These are phyloP conservation scores for Tetrapyrgos nigripes DNA, from an alignment of 1,284 basidiomycete genomes.

Conservation along the genomic window DNA sequence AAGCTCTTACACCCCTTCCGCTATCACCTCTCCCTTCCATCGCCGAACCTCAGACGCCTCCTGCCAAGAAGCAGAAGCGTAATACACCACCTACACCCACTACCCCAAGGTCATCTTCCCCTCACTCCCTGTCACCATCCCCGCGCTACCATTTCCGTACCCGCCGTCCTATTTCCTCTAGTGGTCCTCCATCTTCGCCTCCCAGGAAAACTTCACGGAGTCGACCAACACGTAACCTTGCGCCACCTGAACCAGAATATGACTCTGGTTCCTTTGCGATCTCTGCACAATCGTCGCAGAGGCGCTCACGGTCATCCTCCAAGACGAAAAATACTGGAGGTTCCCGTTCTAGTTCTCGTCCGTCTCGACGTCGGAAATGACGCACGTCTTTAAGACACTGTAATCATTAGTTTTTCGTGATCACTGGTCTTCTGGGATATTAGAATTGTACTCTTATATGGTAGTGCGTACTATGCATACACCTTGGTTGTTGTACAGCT, in stretches of 20 bases:
- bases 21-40: background rate
- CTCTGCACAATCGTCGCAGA: background rate
- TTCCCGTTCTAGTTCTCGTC: background rate
- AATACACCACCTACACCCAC: background rate
- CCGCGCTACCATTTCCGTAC: background rate
- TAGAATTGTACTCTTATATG: too few species aligned
- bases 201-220: background rate
- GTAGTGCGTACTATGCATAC: too few species aligned
- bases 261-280: background rate
- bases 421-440: too few species aligned
- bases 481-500: too few species aligned
- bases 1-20: background rate
- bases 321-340: background rate
- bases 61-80: background rate
- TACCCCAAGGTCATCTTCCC: slow-evolving; percentile 7
- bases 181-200: background rate
- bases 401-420: background rate
- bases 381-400: background rate
- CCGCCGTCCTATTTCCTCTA: background rate
- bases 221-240: background rate
- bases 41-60: background rate
- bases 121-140: background rate
- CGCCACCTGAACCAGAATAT: background rate
- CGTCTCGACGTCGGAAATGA: background rate
- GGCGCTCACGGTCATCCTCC: background rate